Base-by-base conservation (phyloP, 129 eudicot genomes). In the Dittrichia graveolens region DNA sequence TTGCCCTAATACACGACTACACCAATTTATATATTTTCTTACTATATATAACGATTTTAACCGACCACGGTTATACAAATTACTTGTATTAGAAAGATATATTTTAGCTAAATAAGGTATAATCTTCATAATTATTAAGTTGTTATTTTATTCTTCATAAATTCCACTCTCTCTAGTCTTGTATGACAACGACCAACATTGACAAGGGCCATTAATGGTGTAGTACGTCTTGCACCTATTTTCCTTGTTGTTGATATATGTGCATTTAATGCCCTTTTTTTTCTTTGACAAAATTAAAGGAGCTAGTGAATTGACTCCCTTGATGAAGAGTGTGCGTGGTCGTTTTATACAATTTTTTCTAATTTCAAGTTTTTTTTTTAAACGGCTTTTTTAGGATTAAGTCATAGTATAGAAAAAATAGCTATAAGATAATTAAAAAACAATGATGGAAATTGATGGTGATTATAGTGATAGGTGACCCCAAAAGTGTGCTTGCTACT, bases 171-270 rank as follows among this genome's bases (percentile, higher is more conserved):
- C 67, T 73, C 56, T 35, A 55, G 42, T 56, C 48, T 45, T 31
- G 68, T 56, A 67, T 66, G 74, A 67, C 67, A 24, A 74, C 67
- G 80, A 67, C 80, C 61, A 76, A 67, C 69, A 69, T 77, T 60
- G 60, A 77, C 71, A 69, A 9, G 7, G 16, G 63, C 42, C 75
- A 68, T 77, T 59, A 41, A 58, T 68, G 70, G 75, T 68, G 68
- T 13, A 24, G 31, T 24, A 24, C 70, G 9, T 59, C 19, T 60
- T 58, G 75, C 47, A 68, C 81, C 62, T 67, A 18, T 67, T 58
- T 76, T 76, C 49, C 56, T 35, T 9, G 57, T 46, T 68, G 58
- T 50, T 68, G 81, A 69, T n/a, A n/a, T n/a, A n/a, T 68, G 19
- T 63, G 63, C 47, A 76, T 67, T 67, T 46, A 59, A 68, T 14